Evolutionary conservation across 108 stramenopile genomes (phyloP).

Genomic region (Hondaea fermentalgiana): DNA sequence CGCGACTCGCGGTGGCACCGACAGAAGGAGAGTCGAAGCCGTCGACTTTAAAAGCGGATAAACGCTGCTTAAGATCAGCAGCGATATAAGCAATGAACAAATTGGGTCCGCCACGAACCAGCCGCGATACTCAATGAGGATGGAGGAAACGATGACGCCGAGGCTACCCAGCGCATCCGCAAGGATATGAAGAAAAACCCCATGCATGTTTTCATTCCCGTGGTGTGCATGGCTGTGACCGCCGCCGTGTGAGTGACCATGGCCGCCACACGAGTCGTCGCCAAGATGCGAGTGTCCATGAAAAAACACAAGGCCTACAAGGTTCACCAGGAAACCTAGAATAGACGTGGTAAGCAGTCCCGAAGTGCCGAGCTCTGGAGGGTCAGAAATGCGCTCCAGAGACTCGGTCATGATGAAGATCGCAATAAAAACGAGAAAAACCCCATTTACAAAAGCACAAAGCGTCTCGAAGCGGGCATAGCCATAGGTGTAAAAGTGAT

Average conservation of each 20-base stretch:
- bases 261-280: neutral
- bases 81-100: constrained; percentile 1
- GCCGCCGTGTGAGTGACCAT: neutral
- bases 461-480: neutral
- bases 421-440: neutral
- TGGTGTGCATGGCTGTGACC: constrained; percentile 19
- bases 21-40: neutral
- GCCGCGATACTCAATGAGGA: neutral
- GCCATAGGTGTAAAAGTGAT: neutral
- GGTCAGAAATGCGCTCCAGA: constrained; percentile 3
- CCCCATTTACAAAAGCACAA: constrained; percentile 15
- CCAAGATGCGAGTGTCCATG: constrained; percentile 5
- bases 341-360: neutral
- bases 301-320: constrained; percentile 22
- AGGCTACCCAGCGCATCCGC: constrained; percentile 21
- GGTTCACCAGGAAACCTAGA: constrained; percentile 10
- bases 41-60: neutral
- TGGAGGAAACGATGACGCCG: constrained; percentile 11
- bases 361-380: neutral
- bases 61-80: neutral
- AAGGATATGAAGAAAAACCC: constrained; percentile 13
- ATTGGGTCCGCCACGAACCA: constrained; percentile 16
- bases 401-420: neutral
- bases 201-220: constrained; percentile 24
- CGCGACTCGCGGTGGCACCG: neutral